Conservation (phyloP, 352 stramenopile genomes). For the Achlya hypogyna region DNA sequence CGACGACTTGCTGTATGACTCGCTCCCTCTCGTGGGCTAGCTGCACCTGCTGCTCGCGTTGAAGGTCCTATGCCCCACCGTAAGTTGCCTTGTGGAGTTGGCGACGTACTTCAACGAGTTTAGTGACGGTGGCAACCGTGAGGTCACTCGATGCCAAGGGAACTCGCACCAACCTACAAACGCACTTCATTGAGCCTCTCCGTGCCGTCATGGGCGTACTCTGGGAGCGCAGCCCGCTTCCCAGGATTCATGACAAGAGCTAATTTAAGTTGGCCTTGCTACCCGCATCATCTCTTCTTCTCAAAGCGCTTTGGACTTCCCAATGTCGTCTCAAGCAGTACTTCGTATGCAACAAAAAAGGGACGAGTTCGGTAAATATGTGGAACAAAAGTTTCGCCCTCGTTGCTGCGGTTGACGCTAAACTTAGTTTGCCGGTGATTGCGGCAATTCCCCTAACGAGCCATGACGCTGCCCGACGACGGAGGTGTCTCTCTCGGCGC, state of each 20-base stretch:
- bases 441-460: neutral
- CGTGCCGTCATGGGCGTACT: neutral
- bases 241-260: too few relatives aligned
- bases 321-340: too few relatives aligned
- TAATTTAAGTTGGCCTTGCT: too few relatives aligned
- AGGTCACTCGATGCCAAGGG: neutral
- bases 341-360: too few relatives aligned
- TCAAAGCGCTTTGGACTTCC: too few relatives aligned
- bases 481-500: neutral
- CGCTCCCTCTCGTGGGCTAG: constrained; percentile 41
- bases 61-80: constrained; percentile 22
- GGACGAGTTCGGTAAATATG: too few relatives aligned
- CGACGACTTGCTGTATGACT: constrained; percentile 55
- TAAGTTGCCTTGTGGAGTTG: too few relatives aligned
- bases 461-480: neutral
- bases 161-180: neutral
- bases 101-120: constrained; percentile 12
- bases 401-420: neutral
- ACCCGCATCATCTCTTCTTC: too few relatives aligned
- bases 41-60: constrained; percentile 35
- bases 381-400: too few relatives aligned
- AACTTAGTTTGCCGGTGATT: too few relatives aligned
- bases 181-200: neutral
- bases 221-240: too few relatives aligned
- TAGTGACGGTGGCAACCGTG: constrained; percentile 8